These are phyloP conservation scores for Biscutella laevigata DNA, from an alignment of 441 rosid species.

Conservation along the genomic window DNA sequence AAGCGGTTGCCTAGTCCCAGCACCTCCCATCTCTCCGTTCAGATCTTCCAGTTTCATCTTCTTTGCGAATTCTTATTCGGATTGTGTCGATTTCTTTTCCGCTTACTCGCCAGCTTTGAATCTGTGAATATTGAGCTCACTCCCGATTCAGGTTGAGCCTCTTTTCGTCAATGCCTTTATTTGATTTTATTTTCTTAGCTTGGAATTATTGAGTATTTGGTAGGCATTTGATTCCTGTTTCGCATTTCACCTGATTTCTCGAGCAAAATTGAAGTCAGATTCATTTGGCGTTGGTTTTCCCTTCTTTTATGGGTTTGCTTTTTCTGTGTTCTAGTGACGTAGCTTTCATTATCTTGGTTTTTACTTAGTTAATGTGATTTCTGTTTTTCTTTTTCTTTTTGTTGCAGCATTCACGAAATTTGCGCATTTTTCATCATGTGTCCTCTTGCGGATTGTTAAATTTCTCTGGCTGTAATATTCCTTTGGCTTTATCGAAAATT, in stretches of 20 bases:
- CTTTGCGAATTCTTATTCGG: background rate
- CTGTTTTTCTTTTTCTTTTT: background rate
- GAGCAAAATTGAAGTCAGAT: slow-evolving; percentile 20
- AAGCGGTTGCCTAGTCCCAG: no score
- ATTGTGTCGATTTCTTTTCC: background rate
- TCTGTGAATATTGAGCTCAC: slow-evolving; percentile 11
- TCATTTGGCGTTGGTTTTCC: background rate
- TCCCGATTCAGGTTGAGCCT: slow-evolving; percentile 4
- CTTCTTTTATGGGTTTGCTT: background rate
- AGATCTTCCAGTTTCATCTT: no score
- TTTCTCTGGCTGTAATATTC: no score
- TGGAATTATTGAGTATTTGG: background rate
- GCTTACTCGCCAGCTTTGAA: background rate
- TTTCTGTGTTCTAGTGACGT: background rate
- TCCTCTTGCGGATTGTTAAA: no score
- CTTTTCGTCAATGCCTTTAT: slow-evolving; percentile 2
- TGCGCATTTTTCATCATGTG: no score
- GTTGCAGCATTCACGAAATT: no score
- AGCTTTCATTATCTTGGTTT: background rate
- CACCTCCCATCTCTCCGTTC: no score
- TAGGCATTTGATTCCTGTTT: background rate
- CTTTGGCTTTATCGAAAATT: no score
- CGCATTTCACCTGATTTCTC: background rate
- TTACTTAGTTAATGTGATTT: no score
- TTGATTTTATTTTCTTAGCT: slow-evolving; percentile 11